Percentiles rank a stretch among this genome's conserved stretches.
Evolutionary conservation across 306 rosid species (phyloP).

Genomic region (Cicer cuneatum): DNA sequence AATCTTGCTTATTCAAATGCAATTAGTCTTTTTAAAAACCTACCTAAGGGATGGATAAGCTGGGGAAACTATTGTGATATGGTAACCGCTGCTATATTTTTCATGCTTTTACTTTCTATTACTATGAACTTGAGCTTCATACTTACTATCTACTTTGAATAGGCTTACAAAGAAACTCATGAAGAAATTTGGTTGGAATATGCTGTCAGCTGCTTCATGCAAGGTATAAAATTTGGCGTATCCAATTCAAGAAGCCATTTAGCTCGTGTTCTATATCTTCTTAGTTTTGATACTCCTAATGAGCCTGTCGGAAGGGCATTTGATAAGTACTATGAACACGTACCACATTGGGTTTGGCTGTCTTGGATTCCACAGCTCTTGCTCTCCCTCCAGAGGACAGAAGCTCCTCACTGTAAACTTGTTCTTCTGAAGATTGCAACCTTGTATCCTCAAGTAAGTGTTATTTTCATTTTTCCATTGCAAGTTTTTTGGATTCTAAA

Average conservation of each 20-base stretch:
- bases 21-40: conserved; percentile 81
- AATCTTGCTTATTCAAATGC: conserved; percentile 85
- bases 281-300: conserved; percentile 90
- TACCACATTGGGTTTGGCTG: conserved; percentile 99
- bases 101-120: conserved; percentile 36
- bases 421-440: conserved; percentile 89
- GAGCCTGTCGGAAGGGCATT: conserved; percentile 95
- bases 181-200: conserved; percentile 98
- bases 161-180: conserved; percentile 89
- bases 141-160: conserved; percentile 41
- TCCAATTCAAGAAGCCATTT: conserved; percentile 97
- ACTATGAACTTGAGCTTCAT: conserved; percentile 36
- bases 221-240: conserved; percentile 92
- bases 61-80: conserved; percentile 98
- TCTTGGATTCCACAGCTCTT: conserved; percentile 99
- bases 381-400: conserved; percentile 96
- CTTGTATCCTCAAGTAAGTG: conserved; percentile 87
- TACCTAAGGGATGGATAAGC: conserved; percentile 99
- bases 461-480: conserved; percentile 20
- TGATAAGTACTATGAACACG: conserved; percentile 87
- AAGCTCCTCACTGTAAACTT: conserved; percentile 95
- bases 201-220: conserved; percentile 95
- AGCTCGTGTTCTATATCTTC: conserved; percentile 95
- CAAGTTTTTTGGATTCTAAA: conserved; percentile 22
- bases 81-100: conserved; percentile 59